These are phyloP conservation scores for Microbotryomycetes sp. DNA, from an alignment of 1,284 basidiomycete genomes.

Conservation along the genomic window DNA sequence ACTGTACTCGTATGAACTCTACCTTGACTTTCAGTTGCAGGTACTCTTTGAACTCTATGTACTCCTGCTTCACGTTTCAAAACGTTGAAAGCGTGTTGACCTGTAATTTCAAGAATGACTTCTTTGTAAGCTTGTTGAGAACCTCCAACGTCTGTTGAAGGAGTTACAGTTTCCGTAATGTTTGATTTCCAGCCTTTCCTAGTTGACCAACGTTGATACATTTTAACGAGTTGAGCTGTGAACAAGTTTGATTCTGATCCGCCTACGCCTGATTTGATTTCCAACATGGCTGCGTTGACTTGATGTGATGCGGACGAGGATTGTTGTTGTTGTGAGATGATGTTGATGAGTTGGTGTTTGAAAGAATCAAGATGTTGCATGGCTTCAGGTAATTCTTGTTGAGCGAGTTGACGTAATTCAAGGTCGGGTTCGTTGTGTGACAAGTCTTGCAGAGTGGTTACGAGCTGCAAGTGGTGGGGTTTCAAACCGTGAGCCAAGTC, in stretches of 20 bases:
- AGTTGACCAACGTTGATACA: conserved; percentile 69
- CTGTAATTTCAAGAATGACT: conserved; percentile 74
- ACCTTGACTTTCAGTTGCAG: conserved; percentile 77
- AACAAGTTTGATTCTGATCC: conserved; percentile 85
- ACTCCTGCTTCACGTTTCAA: conserved; percentile 90
- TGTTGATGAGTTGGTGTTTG: conserved; percentile 55
- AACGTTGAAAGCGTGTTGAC: conserved; percentile 67
- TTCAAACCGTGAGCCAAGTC: too few relatives aligned
- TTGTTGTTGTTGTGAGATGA: conserved; percentile 64
- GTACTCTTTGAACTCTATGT: conserved; percentile 90
- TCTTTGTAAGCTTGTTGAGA: conserved; percentile 47
- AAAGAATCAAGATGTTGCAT: conserved; percentile 50
- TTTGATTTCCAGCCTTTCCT: conserved; percentile 44
- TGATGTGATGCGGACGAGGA: conserved; percentile 60
- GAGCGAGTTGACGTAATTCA: conserved; percentile 66
- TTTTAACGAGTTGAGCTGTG: conserved; percentile 66
- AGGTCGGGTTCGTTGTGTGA: conserved; percentile 49
- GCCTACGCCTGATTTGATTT: conserved; percentile 88
- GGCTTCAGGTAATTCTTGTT: conserved; percentile 59
- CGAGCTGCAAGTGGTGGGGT: conserved; percentile 9
- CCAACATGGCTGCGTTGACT: conserved; percentile 82
- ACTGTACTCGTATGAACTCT: conserved; percentile 91
- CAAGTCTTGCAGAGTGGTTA: conserved; percentile 16
- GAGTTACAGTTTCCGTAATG: conserved; percentile 37
- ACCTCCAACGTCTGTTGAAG: conserved; percentile 20